Evolutionary conservation across 495 filamentous ascomycete species (phyloP).

Genomic region (Podospora pseudoanserina): DNA sequence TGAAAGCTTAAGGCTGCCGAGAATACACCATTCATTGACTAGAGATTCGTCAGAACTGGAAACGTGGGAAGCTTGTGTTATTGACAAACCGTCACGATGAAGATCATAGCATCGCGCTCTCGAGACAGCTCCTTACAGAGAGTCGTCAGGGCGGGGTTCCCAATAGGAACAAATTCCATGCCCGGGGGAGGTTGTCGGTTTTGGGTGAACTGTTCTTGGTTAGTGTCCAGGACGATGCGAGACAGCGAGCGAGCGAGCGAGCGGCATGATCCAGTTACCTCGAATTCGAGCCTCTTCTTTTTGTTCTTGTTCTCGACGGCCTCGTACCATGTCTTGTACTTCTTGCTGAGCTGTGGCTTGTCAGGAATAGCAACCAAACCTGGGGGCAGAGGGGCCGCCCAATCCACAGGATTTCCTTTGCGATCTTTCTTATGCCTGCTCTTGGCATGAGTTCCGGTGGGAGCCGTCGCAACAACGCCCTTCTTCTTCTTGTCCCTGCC

Average conservation of each 20-base stretch:
- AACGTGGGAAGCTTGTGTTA: constrained; percentile 13
- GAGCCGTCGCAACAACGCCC: constrained; percentile 18
- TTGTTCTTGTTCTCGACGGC: constrained; percentile 53
- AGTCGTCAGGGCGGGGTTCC: constrained; percentile 69
- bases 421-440: constrained; percentile 33
- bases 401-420: constrained; percentile 28
- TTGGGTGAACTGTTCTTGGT: constrained; percentile 42
- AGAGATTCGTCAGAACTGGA: not conserved
- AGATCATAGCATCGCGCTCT: constrained; percentile 61
- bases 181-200: constrained; percentile 59
- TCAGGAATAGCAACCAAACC: constrained; percentile 31
- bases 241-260: not conserved
- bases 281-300: constrained; percentile 53
- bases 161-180: constrained; percentile 79
- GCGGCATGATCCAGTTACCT: constrained; percentile 33
- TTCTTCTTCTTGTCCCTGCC: constrained; percentile 29
- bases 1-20: constrained; percentile 40
- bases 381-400: constrained; percentile 32
- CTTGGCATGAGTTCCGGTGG: constrained; percentile 31
- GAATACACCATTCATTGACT: constrained; percentile 16
- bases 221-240: constrained; percentile 18
- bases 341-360: constrained; percentile 38
- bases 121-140: constrained; percentile 78
- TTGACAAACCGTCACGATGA: constrained; percentile 72
- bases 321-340: constrained; percentile 53